Evolutionary conservation across 1,139 yeast genomes (phyloP), one percentile per base, ranked within the genome.

Genomic region (Eremothecium cymbalariae): DNA sequence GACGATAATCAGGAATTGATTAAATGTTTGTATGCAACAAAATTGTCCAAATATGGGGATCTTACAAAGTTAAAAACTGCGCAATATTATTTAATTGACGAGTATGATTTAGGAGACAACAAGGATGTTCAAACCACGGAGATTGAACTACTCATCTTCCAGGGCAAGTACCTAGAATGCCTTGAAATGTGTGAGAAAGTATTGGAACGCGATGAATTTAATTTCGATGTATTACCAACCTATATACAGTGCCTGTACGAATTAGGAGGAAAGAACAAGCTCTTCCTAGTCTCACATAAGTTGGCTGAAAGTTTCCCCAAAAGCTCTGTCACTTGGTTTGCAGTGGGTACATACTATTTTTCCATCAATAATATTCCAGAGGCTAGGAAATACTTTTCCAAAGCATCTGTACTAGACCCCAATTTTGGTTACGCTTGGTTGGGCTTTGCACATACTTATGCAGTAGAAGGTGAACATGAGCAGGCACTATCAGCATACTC

Each of bases 401-500:
- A 85, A 55, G 90, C 97, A 0, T 85, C 97, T 0, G 68, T 86
- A 47, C 61, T 88, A 45, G 81, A 85, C 47, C 95, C 98, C 1
- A 83, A 80, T 46, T 86, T 84, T 62, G 94, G 94, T 0, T 93
- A 84, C 37, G 95, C 97, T 1, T 93, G 98, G 98, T 77, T 93
- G 31, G 98, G 97, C 1, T 93, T 93, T 64, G 97, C 97, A 1
- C 97, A 90, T 54, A 88, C 98, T 0, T 93, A 86, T 69, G 96
- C 96, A 0, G 81, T 84, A 2, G 98, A 93, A 57, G 95, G 96
- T 7, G 99, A 93, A 59, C 97, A 93, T 52, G 99, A 93, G 56
- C 98, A 93, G 58, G 98, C 98, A 1, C 81, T 90, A 14, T 80
- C 95, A 40, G 98, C 98, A 0, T 93, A 88, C 60, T 90, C 97